A percentile compares a stretch with the other conserved stretches of the same genome.
Evolutionary conservation across 2,329 filamentous ascomycete genomes (phyloP).

Genomic region (Fusarium acutatum): DNA sequence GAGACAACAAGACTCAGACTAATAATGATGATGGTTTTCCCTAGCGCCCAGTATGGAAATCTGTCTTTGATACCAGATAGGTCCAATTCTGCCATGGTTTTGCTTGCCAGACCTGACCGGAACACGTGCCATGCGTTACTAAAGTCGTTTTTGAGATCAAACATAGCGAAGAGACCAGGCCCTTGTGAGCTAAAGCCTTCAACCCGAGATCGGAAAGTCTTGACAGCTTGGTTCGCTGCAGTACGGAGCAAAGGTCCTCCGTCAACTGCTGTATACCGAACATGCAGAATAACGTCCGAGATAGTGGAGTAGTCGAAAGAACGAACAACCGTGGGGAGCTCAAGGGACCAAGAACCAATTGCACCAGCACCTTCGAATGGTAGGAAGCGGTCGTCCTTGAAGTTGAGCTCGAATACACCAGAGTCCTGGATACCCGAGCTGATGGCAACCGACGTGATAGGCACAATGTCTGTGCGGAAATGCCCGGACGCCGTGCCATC

Average conservation of each 20-base stretch:
- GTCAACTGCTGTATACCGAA: neutral
- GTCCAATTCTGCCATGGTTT: neutral
- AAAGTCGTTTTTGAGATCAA: neutral
- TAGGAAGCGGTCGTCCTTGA: neutral
- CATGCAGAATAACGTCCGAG: neutral
- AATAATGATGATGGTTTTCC: neutral
- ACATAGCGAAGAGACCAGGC: neutral
- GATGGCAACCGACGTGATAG: neutral
- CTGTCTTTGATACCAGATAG: neutral
- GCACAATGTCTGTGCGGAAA: neutral
- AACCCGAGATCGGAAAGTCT: neutral
- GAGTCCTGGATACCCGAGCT: neutral
- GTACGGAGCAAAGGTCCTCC: neutral
- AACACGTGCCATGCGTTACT: neutral
- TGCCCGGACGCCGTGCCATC: neutral
- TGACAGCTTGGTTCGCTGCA: neutral
- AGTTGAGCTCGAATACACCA: neutral
- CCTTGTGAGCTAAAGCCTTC: neutral
- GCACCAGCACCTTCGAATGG: neutral
- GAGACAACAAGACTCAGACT: neutral
- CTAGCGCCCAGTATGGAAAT: neutral
- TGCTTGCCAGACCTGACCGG: neutral
- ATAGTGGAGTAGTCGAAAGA: neutral
- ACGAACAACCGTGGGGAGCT: neutral
- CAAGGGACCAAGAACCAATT: neutral